Evolutionary conservation across 176 grass and related monocot genomes (phyloP).

Genomic region (Zoysia pacifica): DNA sequence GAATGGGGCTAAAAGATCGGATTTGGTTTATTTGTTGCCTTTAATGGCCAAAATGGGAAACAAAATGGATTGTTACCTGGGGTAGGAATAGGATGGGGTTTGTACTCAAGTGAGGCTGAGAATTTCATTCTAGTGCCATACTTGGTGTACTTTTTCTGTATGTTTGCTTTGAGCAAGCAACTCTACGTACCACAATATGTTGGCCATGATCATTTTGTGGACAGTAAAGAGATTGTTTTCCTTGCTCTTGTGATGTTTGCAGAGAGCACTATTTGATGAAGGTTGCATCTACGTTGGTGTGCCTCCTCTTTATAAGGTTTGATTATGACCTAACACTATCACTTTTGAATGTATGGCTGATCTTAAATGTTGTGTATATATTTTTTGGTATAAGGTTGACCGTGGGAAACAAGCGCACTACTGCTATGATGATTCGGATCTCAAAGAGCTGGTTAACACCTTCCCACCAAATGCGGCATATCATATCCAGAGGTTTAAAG

Average conservation of each 20-base stretch:
- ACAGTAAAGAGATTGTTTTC: conserved; percentile 28
- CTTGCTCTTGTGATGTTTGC: conserved; percentile 31
- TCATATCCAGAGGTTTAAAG: conserved; percentile 10
- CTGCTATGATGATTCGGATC: conserved; percentile 81
- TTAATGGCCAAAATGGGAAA: background rate
- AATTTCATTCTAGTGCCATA: background rate
- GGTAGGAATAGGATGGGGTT: background rate
- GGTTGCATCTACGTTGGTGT: conserved; percentile 96
- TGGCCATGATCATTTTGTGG: conserved; percentile 1
- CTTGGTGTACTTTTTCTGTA: background rate
- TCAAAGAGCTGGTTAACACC: conserved; percentile 68
- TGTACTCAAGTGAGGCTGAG: conserved; percentile 6
- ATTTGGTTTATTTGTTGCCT: too few relatives aligned
- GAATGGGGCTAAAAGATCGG: background rate
- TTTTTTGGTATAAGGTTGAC: conserved; percentile 69
- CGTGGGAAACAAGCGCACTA: conserved; percentile 93
- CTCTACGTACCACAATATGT: conserved; percentile 14
- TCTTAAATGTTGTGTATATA: conserved; percentile 23
- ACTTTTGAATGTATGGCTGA: background rate
- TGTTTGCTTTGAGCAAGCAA: background rate
- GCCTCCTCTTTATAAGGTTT: conserved; percentile 95
- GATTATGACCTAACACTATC: conserved; percentile 10
- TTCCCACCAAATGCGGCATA: conserved; percentile 86
- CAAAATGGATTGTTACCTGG: conserved; percentile 10
- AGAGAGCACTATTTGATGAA: conserved; percentile 97